Evolutionary conservation across 2,329 filamentous ascomycete genomes (phyloP), one percentile per base, ranked within the genome.

Genomic region (Grosmannia serpens): DNA sequence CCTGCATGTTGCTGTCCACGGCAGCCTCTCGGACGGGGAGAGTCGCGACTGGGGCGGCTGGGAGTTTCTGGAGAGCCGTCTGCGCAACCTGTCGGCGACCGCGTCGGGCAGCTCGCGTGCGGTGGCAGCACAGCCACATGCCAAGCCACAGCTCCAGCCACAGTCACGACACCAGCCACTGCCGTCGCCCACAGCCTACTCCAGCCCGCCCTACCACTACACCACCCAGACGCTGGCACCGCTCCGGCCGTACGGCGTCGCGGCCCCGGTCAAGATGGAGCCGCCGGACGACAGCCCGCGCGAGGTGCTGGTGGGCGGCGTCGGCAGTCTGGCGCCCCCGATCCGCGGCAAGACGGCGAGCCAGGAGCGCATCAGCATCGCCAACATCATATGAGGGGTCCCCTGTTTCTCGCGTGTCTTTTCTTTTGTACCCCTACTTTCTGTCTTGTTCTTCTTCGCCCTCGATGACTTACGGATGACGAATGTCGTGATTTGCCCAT

Each of bases 21-120:
- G 31, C 77, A 17, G 76, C 79, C 70, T 86, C 15, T 79, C 76
- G 0, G 77, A 78, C 27, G 78, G 80, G 13, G 82, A 85, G 63
- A 74, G 76, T 51, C 75, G 78, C 57, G 85, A 88, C 53, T 95
- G 89, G 89, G 84, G 85, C 56, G 89, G 88, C 2, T 96, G 91
- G 91, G 82, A 83, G 26, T 80, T 82, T 61, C 75, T 95, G 17
- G 86, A 94, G 65, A 76, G 78, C 57, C 76, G 82, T 26, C 74
- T 88, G 4, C 74, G 79, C 22, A 75, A 79, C 47, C 70, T 90
- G 38, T 65, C 41, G 11, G 6, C 41, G 31, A 15, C 62, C 10
- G 62, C 61, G 24, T 59, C 63, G 10, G 44, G 53, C 41, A 20
- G 59, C 61, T 3, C 3, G 15, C n/a, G 26, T 13, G 33, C 7